Evolutionary conservation across 2,329 filamentous ascomycete genomes (phyloP).

Genomic region (Cladosporium sp.): DNA sequence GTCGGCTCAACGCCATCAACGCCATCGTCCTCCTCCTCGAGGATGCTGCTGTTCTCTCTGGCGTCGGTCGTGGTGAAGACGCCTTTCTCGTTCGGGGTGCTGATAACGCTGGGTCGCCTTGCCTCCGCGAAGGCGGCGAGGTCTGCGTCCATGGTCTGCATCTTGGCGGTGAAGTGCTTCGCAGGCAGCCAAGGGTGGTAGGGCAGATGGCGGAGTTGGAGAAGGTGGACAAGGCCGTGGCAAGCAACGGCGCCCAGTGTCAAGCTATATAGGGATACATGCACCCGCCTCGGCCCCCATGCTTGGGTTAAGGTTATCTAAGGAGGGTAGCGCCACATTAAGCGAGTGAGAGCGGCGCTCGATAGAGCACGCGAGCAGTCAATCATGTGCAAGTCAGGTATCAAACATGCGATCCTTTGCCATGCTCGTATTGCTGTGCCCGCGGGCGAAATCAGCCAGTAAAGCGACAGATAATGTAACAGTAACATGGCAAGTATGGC

Average conservation of each 20-base stretch:
- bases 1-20: conserved; percentile 31
- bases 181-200: conserved; percentile 1
- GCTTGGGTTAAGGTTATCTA: conserved; percentile 10
- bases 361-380: conserved; percentile 13
- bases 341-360: not conserved
- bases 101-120: conserved; percentile 19
- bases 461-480: conserved; percentile 8
- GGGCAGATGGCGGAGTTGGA: not conserved
- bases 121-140: conserved; percentile 22
- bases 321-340: not conserved
- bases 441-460: conserved; percentile 5
- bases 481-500: conserved; percentile 9
- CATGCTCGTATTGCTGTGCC: conserved; percentile 5
- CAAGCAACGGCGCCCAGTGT: no score
- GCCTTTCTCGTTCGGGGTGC: conserved; percentile 7
- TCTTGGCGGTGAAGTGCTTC: conserved; percentile 6
- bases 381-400: conserved; percentile 8
- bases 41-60: conserved; percentile 10
- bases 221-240: not conserved
- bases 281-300: conserved; percentile 4
- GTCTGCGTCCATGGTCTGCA: conserved; percentile 11
- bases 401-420: conserved; percentile 6
- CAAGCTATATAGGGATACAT: not conserved
- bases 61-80: conserved; percentile 13
- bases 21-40: conserved; percentile 11